Conservation (phyloP, 331 rosid species). For the Pyracantha coccinea region DNA sequence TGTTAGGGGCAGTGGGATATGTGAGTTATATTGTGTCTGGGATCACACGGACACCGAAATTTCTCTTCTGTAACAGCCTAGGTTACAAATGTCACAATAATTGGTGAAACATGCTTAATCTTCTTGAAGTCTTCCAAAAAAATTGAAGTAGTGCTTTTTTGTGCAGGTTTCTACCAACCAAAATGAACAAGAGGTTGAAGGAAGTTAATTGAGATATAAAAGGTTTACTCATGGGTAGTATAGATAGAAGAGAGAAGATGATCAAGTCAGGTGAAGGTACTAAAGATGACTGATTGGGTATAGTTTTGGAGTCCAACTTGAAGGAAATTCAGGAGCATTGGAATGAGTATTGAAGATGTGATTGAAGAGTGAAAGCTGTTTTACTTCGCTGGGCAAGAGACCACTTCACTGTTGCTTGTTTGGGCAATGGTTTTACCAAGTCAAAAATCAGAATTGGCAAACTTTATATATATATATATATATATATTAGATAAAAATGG, state of each 20-base stretch:
- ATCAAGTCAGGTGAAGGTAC: neutral
- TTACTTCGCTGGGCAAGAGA: constrained; percentile 37
- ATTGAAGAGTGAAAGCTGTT: constrained; percentile 27
- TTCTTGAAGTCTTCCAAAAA: no score
- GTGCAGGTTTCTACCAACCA: constrained; percentile 25
- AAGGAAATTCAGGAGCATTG: constrained; percentile 5
- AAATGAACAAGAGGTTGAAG: constrained; percentile 17
- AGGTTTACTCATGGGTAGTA: neutral
- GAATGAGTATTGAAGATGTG: neutral
- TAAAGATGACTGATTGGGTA: constrained; percentile 7
- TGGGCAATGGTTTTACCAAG: constrained; percentile 25
- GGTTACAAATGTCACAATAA: no score
- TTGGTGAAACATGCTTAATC: no score
- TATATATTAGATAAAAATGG: no score
- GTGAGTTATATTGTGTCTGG: no score
- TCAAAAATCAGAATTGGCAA: constrained; percentile 25
- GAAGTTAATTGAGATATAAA: constrained; percentile 5
- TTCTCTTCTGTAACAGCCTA: no score
- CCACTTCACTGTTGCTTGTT: constrained; percentile 11
- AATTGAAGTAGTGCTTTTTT: neutral
- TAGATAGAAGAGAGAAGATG: constrained; percentile 3
- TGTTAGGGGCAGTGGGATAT: no score
- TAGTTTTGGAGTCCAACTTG: constrained; percentile 10
- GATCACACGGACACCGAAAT: no score
- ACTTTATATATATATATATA: no score